Evolutionary conservation across 345 rosid species (phyloP).

Genomic region (Salix arbutifolia): DNA sequence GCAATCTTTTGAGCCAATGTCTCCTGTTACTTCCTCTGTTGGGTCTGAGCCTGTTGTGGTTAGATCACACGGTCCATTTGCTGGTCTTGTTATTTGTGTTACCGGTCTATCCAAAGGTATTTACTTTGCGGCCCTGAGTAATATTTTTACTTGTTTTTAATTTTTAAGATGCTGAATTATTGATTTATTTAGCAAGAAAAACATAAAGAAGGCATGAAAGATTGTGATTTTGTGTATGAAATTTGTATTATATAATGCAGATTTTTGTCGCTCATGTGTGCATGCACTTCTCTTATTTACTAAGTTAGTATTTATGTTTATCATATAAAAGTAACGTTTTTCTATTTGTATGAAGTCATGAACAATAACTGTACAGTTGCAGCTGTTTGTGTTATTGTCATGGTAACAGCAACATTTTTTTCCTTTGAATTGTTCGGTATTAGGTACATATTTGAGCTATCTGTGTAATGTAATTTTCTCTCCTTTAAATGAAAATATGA

Average conservation of each 20-base stretch:
- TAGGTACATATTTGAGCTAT: neutral
- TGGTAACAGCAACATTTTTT: neutral
- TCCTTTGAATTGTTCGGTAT: neutral
- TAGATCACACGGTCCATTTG: slow-evolving; percentile 51
- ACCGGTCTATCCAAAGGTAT: slow-evolving; percentile 92
- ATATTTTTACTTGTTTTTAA: neutral
- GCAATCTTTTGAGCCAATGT: slow-evolving; percentile 38
- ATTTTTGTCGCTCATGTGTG: neutral
- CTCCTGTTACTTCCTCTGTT: slow-evolving; percentile 40
- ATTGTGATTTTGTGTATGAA: neutral
- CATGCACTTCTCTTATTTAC: neutral
- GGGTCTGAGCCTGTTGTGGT: slow-evolving; percentile 38
- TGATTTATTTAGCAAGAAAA: neutral
- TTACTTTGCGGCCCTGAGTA: neutral
- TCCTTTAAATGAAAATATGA: neutral
- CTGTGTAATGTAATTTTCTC: too few relatives aligned
- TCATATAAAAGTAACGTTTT: neutral
- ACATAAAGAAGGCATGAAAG: neutral
- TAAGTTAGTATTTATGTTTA: neutral
- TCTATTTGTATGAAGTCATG: slow-evolving; percentile 6
- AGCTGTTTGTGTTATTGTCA: neutral
- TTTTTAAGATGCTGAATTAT: neutral
- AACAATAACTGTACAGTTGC: neutral
- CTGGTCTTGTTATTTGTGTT: slow-evolving; percentile 76
- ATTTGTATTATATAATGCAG: neutral